These are phyloP conservation scores for Wickerhamiella qilinensis DNA, from an alignment of 805 yeast genomes.

Conservation along the genomic window DNA sequence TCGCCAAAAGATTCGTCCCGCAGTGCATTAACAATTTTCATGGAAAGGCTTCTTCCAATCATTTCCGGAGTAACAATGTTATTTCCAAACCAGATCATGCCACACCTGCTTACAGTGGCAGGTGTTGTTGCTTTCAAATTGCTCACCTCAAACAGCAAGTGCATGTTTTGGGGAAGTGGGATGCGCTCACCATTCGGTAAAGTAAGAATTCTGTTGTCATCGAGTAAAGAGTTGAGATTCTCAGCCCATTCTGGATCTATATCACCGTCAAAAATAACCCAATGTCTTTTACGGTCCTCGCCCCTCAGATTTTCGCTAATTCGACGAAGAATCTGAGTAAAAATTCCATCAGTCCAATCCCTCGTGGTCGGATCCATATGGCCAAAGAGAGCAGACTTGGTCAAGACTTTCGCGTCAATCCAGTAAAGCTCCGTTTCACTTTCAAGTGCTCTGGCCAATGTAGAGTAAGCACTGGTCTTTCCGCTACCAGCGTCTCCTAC, in stretches of 20 bases:
- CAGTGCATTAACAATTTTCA: not conserved
- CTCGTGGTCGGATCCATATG: slow-evolving; percentile 55
- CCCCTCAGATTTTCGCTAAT: slow-evolving; percentile 41
- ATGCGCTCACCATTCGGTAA: slow-evolving; percentile 83
- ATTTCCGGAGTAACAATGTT: slow-evolving; percentile 11
- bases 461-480: slow-evolving; percentile 39
- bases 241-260: slow-evolving; percentile 93
- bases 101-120: slow-evolving; percentile 88
- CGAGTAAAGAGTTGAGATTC: slow-evolving; percentile 74
- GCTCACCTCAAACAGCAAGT: slow-evolving; percentile 64
- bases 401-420: slow-evolving; percentile 62
- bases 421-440: slow-evolving; percentile 27
- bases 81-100: slow-evolving; percentile 53
- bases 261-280: slow-evolving; percentile 86
- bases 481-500: slow-evolving; percentile 70
- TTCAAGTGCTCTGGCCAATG: slow-evolving; percentile 31
- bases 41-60: not conserved
- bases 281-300: slow-evolving; percentile 36
- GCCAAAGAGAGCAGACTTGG: slow-evolving; percentile 57
- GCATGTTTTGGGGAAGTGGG: slow-evolving; percentile 43
- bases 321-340: slow-evolving; percentile 50
- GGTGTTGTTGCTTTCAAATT: slow-evolving; percentile 54
- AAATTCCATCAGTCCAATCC: slow-evolving; percentile 85
- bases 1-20: not conserved
- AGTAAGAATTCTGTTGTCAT: slow-evolving; percentile 69